A percentile compares a stretch with the other conserved stretches of the same genome.
These are phyloP conservation scores for Leucocoprinus birnbaumii DNA, from an alignment of 768 basidiomycete genomes.

Conservation along the genomic window DNA sequence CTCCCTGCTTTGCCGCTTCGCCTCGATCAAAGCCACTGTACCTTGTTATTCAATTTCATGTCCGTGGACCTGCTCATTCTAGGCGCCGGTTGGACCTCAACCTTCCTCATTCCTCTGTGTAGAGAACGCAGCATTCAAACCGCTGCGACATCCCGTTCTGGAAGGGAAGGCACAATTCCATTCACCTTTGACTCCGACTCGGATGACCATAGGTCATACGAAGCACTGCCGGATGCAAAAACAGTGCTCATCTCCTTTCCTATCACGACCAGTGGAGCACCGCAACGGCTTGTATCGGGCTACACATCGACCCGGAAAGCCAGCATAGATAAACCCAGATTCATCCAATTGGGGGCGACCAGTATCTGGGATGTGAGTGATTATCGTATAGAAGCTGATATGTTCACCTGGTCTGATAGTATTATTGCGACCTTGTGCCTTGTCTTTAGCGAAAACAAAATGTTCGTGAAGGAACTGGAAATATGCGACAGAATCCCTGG, in stretches of 20 bases:
- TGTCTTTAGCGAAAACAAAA: background rate
- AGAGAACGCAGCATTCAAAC: constrained; percentile 32
- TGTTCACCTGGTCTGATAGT: background rate
- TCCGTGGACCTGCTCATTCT: constrained; percentile 56
- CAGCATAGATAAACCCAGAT: constrained; percentile 26
- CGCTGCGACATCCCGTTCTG: constrained; percentile 55
- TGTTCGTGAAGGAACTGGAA: background rate
- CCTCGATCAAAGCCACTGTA: background rate
- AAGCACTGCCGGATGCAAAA: constrained; percentile 45
- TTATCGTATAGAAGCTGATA: background rate
- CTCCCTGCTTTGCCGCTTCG: background rate
- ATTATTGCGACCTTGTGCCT: background rate
- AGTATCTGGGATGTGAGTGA: constrained; percentile 58
- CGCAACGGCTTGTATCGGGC: constrained; percentile 40
- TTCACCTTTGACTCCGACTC: constrained; percentile 55
- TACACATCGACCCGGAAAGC: constrained; percentile 31
- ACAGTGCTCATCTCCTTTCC: constrained; percentile 60
- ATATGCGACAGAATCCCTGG: constrained; percentile 27
- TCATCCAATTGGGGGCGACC: constrained; percentile 60
- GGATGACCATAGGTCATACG: constrained; percentile 40
- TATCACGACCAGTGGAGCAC: constrained; percentile 43
- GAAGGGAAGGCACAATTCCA: constrained; percentile 43
- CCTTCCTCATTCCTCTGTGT: constrained; percentile 58
- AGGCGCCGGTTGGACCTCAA: constrained; percentile 66
- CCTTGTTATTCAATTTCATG: constrained; percentile 12